A percentile compares a stretch with the other conserved stretches of the same genome.
These are phyloP conservation scores for Penicillium desertorum DNA, from an alignment of 495 filamentous ascomycete species.

Conservation along the genomic window DNA sequence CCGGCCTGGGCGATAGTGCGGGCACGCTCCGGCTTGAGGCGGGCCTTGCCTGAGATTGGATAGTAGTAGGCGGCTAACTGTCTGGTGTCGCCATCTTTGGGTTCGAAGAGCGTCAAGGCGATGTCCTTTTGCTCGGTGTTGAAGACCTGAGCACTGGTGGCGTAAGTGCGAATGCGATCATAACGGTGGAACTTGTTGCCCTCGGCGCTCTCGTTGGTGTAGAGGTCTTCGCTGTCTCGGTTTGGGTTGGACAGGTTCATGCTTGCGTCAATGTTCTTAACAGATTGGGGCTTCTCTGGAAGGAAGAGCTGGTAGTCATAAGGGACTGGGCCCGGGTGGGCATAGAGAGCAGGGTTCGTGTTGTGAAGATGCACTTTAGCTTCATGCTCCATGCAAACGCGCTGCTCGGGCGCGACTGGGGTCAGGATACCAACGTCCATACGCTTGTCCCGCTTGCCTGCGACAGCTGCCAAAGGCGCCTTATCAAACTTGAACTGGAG, in stretches of 20 bases:
- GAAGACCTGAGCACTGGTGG: constrained; percentile 68
- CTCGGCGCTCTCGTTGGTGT: constrained; percentile 55
- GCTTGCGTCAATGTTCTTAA: constrained; percentile 66
- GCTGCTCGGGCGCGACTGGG: constrained; percentile 56
- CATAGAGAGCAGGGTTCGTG: constrained; percentile 58
- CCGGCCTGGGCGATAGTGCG: constrained; percentile 51
- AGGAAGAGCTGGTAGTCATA: constrained; percentile 85
- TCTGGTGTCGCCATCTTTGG: constrained; percentile 46
- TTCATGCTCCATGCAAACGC: constrained; percentile 47
- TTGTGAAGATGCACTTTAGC: constrained; percentile 59
- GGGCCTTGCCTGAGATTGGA: constrained; percentile 71
- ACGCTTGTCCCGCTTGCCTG: constrained; percentile 68
- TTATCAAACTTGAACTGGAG: constrained; percentile 85
- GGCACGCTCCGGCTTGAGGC: constrained; percentile 57
- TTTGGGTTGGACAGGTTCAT: constrained; percentile 70
- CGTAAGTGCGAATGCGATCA: constrained; percentile 77
- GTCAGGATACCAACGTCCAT: constrained; percentile 78
- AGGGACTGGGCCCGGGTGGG: constrained; percentile 57
- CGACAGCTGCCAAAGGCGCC: constrained; percentile 64
- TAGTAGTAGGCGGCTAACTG: constrained; percentile 87
- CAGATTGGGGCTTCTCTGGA: constrained; percentile 54
- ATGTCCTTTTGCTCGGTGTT: constrained; percentile 55
- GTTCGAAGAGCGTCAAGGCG: constrained; percentile 62
- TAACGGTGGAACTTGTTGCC: constrained; percentile 62
- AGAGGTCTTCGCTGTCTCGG: constrained; percentile 64